Evolutionary conservation across 2,329 filamentous ascomycete species (phyloP).

Genomic region (Monosporascus sp.): DNA sequence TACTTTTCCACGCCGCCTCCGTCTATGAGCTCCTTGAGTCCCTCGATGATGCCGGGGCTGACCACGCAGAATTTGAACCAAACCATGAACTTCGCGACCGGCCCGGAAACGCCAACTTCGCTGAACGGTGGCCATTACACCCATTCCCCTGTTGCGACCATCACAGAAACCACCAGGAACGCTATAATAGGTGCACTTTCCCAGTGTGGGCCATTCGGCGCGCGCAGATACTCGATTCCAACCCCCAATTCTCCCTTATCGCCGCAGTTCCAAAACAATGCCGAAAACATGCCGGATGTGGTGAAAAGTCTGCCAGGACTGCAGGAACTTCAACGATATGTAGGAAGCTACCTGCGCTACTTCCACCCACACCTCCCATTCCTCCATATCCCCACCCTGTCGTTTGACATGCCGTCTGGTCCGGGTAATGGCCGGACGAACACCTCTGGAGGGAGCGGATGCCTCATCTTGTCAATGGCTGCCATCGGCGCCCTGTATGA

Average conservation of each 20-base stretch:
- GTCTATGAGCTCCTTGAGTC: constrained; percentile 67
- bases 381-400: constrained; percentile 82
- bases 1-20: constrained; percentile 77
- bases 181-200: constrained; percentile 55
- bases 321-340: constrained; percentile 81
- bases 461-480: constrained; percentile 80
- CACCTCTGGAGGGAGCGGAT: constrained; percentile 72
- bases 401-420: constrained; percentile 74
- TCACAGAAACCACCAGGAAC: constrained; percentile 59
- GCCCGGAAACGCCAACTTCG: constrained; percentile 69
- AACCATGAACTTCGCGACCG: constrained; percentile 56
- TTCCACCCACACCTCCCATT: constrained; percentile 97
- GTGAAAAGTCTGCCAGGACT: constrained; percentile 68
- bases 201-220: constrained; percentile 50
- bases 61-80: constrained; percentile 57
- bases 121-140: constrained; percentile 59
- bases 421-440: constrained; percentile 55
- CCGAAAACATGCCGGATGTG: constrained; percentile 44
- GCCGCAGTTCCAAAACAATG: constrained; percentile 42
- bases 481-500: constrained; percentile 74
- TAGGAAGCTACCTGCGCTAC: constrained; percentile 82
- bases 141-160: constrained; percentile 55
- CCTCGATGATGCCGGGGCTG: constrained; percentile 62
- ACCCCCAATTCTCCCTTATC: constrained; percentile 50
- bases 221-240: constrained; percentile 60